These are phyloP conservation scores for Orobanche coerulescens DNA, from an alignment of 257 asterid species.

Conservation along the genomic window DNA sequence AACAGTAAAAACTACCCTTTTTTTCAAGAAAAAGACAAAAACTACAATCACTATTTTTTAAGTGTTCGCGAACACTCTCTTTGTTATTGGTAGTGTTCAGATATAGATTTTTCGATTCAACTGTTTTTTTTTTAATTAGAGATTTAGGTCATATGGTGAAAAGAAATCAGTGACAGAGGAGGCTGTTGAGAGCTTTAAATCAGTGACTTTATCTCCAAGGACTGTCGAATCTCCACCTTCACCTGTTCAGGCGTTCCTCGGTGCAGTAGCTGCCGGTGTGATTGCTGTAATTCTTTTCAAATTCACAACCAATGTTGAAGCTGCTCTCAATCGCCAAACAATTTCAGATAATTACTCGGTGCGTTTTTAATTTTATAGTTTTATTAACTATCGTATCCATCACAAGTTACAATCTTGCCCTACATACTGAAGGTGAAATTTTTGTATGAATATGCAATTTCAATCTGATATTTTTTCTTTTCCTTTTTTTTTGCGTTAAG, in stretches of 20 bases:
- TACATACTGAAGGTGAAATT: no score
- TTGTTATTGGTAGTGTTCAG: no score
- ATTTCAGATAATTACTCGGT: constrained; percentile 76
- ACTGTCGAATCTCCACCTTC: constrained; percentile 55
- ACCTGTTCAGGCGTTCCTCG: constrained; percentile 71
- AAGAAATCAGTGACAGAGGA: constrained; percentile 63
- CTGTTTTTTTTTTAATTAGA: constrained; percentile 35
- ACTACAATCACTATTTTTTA: no score
- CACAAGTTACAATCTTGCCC: neutral
- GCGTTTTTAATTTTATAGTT: constrained; percentile 16
- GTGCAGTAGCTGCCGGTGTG: constrained; percentile 72
- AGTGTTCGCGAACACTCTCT: no score
- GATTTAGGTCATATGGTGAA: constrained; percentile 63
- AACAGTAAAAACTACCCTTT: no score
- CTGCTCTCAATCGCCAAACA: constrained; percentile 62
- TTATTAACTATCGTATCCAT: neutral
- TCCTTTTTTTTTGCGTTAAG: no score
- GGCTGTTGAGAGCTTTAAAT: constrained; percentile 62
- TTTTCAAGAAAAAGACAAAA: no score
- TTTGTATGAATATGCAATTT: no score
- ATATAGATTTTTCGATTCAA: neutral
- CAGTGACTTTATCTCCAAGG: constrained; percentile 44
- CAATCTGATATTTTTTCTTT: no score
- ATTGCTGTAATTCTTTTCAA: constrained; percentile 66
- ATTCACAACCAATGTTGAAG: constrained; percentile 68